phyloP scores from a whole-genome alignment of 1,284 basidiomycete genomes.

The Pseudozyma sp. region DNA sequence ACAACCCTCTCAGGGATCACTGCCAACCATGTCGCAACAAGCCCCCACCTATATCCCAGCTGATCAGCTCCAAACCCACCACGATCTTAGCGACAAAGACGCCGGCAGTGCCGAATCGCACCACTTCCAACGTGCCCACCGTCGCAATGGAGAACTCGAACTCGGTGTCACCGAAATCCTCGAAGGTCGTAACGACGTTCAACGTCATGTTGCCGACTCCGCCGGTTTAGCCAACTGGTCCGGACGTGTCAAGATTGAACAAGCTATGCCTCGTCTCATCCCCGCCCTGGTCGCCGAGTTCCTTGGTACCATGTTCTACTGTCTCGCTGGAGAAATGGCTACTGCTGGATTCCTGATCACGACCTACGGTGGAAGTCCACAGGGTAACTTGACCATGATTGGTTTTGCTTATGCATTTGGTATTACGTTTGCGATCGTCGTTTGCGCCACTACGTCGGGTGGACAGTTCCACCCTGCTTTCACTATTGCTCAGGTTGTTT shows the following conservation, averaged over 20 bases:
- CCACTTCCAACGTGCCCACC: constrained; percentile 51
- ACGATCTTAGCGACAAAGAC: constrained; percentile 42
- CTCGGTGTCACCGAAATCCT: constrained; percentile 57
- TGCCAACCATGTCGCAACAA: constrained; percentile 29
- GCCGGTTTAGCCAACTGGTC: constrained; percentile 40
- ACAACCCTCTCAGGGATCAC: neutral
- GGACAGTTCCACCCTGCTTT: constrained; percentile 58
- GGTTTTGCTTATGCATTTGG: constrained; percentile 58
- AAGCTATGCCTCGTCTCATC: constrained; percentile 28
- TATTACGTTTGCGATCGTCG: constrained; percentile 56
- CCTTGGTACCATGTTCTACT: constrained; percentile 44
- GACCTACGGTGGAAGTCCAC: constrained; percentile 30
- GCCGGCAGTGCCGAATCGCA: constrained; percentile 22
- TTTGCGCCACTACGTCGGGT: constrained; percentile 54
- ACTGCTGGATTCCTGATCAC: constrained; percentile 51
- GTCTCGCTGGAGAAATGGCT: constrained; percentile 56
- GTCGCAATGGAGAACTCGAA: constrained; percentile 44
- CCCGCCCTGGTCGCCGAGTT: constrained; percentile 39
- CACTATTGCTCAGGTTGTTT: constrained; percentile 57
- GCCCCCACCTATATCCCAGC: constrained; percentile 48
- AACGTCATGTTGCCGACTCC: constrained; percentile 32
- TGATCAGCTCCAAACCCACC: constrained; percentile 25
- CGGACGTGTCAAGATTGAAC: constrained; percentile 31
- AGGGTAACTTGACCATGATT: constrained; percentile 55
- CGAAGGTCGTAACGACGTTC: constrained; percentile 44